Conservation (phyloP, 768 basidiomycete genomes). For the Tulasnella sp. region DNA sequence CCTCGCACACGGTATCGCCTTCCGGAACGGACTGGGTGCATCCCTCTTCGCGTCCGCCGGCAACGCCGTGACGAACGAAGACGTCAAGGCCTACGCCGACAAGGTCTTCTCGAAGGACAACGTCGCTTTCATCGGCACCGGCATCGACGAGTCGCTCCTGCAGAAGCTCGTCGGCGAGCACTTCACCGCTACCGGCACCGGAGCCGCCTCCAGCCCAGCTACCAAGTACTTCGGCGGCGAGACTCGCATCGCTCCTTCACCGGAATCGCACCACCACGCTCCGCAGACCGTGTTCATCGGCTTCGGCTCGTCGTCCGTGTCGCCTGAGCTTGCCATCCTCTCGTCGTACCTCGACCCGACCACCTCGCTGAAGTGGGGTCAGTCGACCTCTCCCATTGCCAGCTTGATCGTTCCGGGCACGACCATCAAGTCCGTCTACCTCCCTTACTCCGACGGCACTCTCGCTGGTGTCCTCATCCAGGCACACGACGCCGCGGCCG, state of each 20-base stretch:
- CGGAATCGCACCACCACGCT: slow-evolving; percentile 48
- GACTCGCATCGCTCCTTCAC: slow-evolving; percentile 56
- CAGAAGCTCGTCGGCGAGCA: slow-evolving; percentile 66
- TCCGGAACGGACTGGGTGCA: slow-evolving; percentile 90
- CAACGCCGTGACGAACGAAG: slow-evolving; percentile 56
- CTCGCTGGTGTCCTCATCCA: slow-evolving; percentile 81
- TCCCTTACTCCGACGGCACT: slow-evolving; percentile 89
- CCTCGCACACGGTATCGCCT: slow-evolving; percentile 82
- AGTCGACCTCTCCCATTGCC: slow-evolving; percentile 66
- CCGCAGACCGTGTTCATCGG: slow-evolving; percentile 82
- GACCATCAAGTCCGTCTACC: slow-evolving; percentile 66
- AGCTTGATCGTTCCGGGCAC: slow-evolving; percentile 56
- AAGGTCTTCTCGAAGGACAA: slow-evolving; percentile 73
- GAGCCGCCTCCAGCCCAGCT: slow-evolving; percentile 36
- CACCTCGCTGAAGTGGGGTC: slow-evolving; percentile 82
- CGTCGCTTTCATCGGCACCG: slow-evolving; percentile 82
- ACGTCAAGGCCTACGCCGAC: slow-evolving; percentile 70
- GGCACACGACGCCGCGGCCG: slow-evolving; percentile 57
- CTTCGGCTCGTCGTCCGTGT: slow-evolving; percentile 65
- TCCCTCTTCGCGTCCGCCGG: slow-evolving; percentile 81
- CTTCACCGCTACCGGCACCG: slow-evolving; percentile 50
- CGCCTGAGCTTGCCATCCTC: slow-evolving; percentile 73
- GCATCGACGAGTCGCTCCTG: slow-evolving; percentile 71
- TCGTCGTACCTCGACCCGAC: slow-evolving; percentile 74
- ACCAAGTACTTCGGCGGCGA: slow-evolving; percentile 80